Evolutionary conservation across 768 basidiomycete species (phyloP).

Genomic region (Leccinum longicurvipes): DNA sequence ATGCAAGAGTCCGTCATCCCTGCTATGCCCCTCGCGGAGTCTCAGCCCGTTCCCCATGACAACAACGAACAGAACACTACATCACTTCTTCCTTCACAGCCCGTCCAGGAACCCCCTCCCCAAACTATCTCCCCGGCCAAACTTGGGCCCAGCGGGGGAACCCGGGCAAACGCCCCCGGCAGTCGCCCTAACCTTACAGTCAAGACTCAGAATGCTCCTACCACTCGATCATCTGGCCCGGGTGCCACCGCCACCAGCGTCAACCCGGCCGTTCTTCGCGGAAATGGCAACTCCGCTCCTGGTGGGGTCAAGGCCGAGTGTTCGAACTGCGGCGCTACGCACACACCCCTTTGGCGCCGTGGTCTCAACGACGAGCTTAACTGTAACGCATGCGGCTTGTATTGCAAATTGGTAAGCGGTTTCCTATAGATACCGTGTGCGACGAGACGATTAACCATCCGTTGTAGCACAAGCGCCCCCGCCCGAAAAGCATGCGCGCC

Average conservation of each 20-base stretch:
- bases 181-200: slow-evolving; percentile 60
- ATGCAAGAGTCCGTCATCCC: slow-evolving; percentile 28
- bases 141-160: slow-evolving; percentile 51
- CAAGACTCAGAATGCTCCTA: slow-evolving; percentile 46
- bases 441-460: background rate
- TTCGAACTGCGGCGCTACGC: slow-evolving; percentile 85
- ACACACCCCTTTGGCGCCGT: slow-evolving; percentile 83
- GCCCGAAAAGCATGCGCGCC: slow-evolving; percentile 84
- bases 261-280: slow-evolving; percentile 40
- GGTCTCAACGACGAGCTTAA: slow-evolving; percentile 87
- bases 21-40: slow-evolving; percentile 11
- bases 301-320: slow-evolving; percentile 77
- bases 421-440: background rate
- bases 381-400: slow-evolving; percentile 85
- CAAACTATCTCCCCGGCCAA: slow-evolving; percentile 60
- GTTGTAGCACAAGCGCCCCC: slow-evolving; percentile 78
- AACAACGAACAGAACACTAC: slow-evolving; percentile 2
- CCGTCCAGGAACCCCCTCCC: slow-evolving; percentile 40
- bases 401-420: slow-evolving; percentile 73
- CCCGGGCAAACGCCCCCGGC: slow-evolving; percentile 42
- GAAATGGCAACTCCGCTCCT: slow-evolving; percentile 40
- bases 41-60: slow-evolving; percentile 1
- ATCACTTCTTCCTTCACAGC: slow-evolving; percentile 36
- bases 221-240: slow-evolving; percentile 55
- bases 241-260: slow-evolving; percentile 63